Conservation (phyloP, 768 basidiomycete genomes). For the Amanita inopinata region DNA sequence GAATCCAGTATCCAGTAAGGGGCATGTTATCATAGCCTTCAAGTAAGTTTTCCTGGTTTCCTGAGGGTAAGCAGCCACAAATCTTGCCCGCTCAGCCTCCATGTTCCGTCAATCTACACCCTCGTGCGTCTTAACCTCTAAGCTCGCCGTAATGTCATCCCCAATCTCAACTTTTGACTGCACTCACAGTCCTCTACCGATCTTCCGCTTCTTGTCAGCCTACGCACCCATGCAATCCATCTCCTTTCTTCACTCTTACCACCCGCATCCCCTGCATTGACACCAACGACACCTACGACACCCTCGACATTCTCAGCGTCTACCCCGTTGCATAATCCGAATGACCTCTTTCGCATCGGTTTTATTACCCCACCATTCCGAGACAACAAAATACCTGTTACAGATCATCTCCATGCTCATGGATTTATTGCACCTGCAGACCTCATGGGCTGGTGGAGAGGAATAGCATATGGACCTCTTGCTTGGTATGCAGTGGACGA, state of each 20-base stretch:
- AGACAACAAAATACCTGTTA: constrained; percentile 70
- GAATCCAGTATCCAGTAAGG: constrained; percentile 63
- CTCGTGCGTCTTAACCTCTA: constrained; percentile 40
- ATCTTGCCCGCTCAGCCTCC: constrained; percentile 35
- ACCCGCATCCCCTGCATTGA: constrained; percentile 25
- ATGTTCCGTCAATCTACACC: constrained; percentile 70
- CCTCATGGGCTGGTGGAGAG: constrained; percentile 64
- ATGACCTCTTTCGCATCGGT: constrained; percentile 48
- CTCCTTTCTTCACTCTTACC: constrained; percentile 43
- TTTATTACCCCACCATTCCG: constrained; percentile 75
- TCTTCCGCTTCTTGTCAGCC: constrained; percentile 56
- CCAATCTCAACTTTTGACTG: constrained; percentile 8
- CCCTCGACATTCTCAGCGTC: constrained; percentile 20
- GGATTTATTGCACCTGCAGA: constrained; percentile 61
- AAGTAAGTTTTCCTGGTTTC: constrained; percentile 38
- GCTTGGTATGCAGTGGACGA: constrained; percentile 75
- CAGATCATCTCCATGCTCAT: constrained; percentile 72
- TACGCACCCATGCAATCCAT: constrained; percentile 48
- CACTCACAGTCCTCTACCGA: constrained; percentile 56
- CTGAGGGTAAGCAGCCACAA: not conserved
- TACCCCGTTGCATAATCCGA: constrained; percentile 19
- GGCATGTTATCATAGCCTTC: constrained; percentile 66
- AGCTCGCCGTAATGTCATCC: constrained; percentile 7
- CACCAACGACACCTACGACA: constrained; percentile 23
- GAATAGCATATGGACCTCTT: constrained; percentile 53